Evolutionary conservation across 2,329 filamentous ascomycete genomes (phyloP), one percentile per base, ranked within the genome.

Genomic region (Diaporthe capsici): DNA sequence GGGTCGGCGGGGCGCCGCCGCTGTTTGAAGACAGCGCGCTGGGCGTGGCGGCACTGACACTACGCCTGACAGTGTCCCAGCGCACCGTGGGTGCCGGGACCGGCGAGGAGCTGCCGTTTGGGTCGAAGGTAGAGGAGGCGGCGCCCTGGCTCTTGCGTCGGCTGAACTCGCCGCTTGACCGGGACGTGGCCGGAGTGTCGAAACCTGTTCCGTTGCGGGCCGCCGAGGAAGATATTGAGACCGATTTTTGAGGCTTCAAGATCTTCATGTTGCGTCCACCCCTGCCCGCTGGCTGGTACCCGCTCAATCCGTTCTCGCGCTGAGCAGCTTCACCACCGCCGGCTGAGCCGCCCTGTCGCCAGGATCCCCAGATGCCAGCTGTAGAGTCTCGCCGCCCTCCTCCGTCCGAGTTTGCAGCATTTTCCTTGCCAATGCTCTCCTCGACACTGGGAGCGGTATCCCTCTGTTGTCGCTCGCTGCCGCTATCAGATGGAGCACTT

Each of bases 181-280:
- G 87, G n/a, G 85, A 79, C 1, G 85, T 80, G 12, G 86, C 81
- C 4, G 87, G 81, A 6, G 88, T 85, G 77, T 93, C 91, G 75
- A 91, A 90, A 2, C 88, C 83, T 2, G 87, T 80, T 0, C 88
- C 88, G 0, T 88, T 88, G 75, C 87, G 87, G 1, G 86, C 84
- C 15, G 88, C 88, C 2, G 86, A 85, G 0, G 92, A 90, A 37
- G 86, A 85, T 39, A 77, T 51, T n/a, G 73, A 75, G 31, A 85
- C 85, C 8, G 92, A 88, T 82, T 95, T 97, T 74, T 89, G 90
- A 1, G 96, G 92, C 81, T 95, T 95, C 71, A 98, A 87, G 2
- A 98, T 93, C 86, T 98, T 98, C 94, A 98, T 98, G 70, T 92
- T 92, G 68, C 94, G 91, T 22, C 89, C 85, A 25, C 92, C 87